phyloP scores from a whole-genome alignment of 345 rosid species.

The Pistacia atlantica region DNA sequence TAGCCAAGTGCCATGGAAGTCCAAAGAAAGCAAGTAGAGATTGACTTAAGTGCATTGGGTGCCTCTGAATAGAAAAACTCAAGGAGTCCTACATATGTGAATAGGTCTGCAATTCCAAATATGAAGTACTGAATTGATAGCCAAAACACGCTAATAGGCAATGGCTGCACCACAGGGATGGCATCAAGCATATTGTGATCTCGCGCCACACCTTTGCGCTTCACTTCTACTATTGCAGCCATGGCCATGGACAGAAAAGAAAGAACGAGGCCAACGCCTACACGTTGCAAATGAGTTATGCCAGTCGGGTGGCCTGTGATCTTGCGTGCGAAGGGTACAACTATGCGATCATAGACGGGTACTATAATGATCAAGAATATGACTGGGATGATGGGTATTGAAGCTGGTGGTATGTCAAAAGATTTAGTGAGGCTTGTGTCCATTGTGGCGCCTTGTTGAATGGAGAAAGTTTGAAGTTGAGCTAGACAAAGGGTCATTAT shows the following conservation, averaged over 20 bases:
- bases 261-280: slow-evolving; percentile 55
- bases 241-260: slow-evolving; percentile 49
- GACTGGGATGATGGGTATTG: slow-evolving; percentile 54
- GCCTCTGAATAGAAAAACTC: slow-evolving; percentile 68
- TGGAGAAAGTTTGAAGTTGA: slow-evolving; percentile 61
- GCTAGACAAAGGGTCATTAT: slow-evolving; percentile 60
- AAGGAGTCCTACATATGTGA: slow-evolving; percentile 52
- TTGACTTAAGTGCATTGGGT: slow-evolving; percentile 42
- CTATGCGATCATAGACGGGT: slow-evolving; percentile 45
- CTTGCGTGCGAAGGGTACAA: slow-evolving; percentile 42
- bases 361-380: slow-evolving; percentile 38
- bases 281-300: slow-evolving; percentile 60
- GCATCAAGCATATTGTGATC: slow-evolving; percentile 54
- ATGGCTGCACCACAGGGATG: slow-evolving; percentile 36
- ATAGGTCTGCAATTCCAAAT: slow-evolving; percentile 59
- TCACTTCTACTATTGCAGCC: slow-evolving; percentile 51
- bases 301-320: slow-evolving; percentile 53
- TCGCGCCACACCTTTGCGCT: slow-evolving; percentile 48
- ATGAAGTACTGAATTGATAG: slow-evolving; percentile 56
- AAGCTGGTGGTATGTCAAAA: slow-evolving; percentile 54
- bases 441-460: slow-evolving; percentile 60
- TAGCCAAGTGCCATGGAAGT: slow-evolving; percentile 57
- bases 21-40: slow-evolving; percentile 60
- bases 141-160: slow-evolving; percentile 59
- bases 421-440: slow-evolving; percentile 38